phyloP scores from a whole-genome alignment of 2,329 filamentous ascomycete genomes.

The Colletotrichum magnum region DNA sequence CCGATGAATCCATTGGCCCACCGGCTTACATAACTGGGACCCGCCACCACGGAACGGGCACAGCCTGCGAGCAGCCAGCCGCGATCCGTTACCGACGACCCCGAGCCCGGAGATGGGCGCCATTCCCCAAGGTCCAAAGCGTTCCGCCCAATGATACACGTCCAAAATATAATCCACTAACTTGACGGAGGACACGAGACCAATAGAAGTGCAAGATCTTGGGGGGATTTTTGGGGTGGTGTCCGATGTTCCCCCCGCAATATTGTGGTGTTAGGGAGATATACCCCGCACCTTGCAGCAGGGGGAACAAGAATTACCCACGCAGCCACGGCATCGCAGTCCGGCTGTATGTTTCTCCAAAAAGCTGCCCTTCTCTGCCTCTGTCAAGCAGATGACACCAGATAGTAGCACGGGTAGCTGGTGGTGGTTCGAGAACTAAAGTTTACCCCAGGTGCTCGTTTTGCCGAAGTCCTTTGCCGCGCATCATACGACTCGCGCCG shows the following conservation, averaged over 20 bases:
- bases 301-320: constrained; percentile 27
- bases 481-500: constrained; percentile 28
- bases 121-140: constrained; percentile 4
- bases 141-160: constrained; percentile 5
- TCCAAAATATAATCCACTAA: constrained; percentile 23
- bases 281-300: constrained; percentile 13
- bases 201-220: background rate
- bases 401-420: background rate
- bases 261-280: too few relatives aligned
- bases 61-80: background rate
- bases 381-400: background rate
- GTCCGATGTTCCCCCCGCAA: constrained; percentile 9
- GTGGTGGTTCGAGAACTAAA: background rate
- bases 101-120: constrained; percentile 9
- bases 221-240: background rate
- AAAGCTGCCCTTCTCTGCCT: background rate
- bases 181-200: background rate
- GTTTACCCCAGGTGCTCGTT: constrained; percentile 12
- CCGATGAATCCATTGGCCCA: background rate
- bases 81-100: constrained; percentile 25
- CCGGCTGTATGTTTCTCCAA: constrained; percentile 25
- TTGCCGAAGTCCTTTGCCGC: constrained; percentile 27
- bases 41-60: background rate
- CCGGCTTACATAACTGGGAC: background rate
- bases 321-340: constrained; percentile 20